Evolutionary conservation across 1,284 basidiomycete species (phyloP), one percentile per base, ranked within the genome.

Genomic region (Ganoderma lingzhi): DNA sequence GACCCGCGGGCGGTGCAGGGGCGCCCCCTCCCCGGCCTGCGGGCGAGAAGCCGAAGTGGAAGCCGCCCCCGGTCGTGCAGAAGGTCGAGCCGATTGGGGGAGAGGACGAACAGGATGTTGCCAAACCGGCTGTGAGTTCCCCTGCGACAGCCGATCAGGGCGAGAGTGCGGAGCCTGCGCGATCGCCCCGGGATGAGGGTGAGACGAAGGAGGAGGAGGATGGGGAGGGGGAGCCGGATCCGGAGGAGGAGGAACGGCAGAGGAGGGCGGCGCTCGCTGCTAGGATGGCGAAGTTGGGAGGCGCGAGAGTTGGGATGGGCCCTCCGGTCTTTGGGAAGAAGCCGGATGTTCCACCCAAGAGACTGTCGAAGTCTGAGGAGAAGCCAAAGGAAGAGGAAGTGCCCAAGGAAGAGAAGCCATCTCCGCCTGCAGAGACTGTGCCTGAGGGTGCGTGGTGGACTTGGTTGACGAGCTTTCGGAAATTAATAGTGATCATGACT

Each of bases 251-350:
- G 72, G 95, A 95, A 78, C 85, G 91, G 64, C 89, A 91, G 75
- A 88, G 93, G 63, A 89, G 93, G 56, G 91, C 92, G 10, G 91
- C 90, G 19, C 91, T 96, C 76, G 96, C 95, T 39, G 95, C 93
- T 39, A 87, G 95, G 67, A 96, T 97, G 95, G 96, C 94, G 67
- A 91, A 92, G 74, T 86, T 96, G 14, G 96, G 94, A 39, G 96
- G 94, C 45, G 90, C 95, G 56, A 88, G 93, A 71, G 87, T 97
- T 48, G 95, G 96, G 3, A 92, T 95, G 91, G 87, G 82, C 0
- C 89, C 90, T 2, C 91, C 91, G 53, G 82, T 90, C 63, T 88
- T 92, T 80, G 88, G 87, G 10, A 84, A 82, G 73, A 88, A 88
- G 74, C 86, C 88, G 5, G 79, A 80, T 39, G 59, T 76, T 17